Percentiles rank a stretch among this genome's conserved stretches.
Evolutionary conservation across 2,329 filamentous ascomycete genomes (phyloP).

Genomic region (Colletotrichum sp.): DNA sequence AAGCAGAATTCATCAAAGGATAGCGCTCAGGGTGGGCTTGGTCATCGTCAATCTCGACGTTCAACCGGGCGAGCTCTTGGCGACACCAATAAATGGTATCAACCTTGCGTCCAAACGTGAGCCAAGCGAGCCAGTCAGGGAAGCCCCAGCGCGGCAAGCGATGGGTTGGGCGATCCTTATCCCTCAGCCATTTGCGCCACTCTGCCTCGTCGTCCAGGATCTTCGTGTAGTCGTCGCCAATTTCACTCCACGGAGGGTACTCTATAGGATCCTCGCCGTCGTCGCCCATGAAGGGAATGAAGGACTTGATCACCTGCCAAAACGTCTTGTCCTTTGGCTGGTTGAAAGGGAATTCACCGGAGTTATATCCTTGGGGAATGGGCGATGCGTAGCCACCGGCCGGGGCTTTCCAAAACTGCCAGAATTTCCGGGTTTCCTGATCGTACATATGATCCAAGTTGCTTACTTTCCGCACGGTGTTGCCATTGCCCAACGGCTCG

Average conservation of each 20-base stretch:
- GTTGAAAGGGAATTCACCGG: conserved; percentile 45
- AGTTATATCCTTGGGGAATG: conserved; percentile 60
- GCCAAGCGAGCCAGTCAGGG: conserved; percentile 72
- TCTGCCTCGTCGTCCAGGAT: conserved; percentile 59
- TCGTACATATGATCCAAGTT: conserved; percentile 55
- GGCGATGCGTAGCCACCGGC: conserved; percentile 66
- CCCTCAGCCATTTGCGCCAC: conserved; percentile 85
- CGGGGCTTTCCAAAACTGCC: conserved; percentile 70
- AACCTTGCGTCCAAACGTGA: conserved; percentile 88
- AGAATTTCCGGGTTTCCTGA: conserved; percentile 55
- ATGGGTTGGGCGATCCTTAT: conserved; percentile 85
- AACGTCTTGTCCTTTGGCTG: conserved; percentile 48
- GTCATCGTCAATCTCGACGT: conserved; percentile 89
- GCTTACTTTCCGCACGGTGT: conserved; percentile 57
- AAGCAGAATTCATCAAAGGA: conserved; percentile 93
- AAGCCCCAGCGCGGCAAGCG: conserved; percentile 67
- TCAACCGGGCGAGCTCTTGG: conserved; percentile 83
- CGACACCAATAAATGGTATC: conserved; percentile 95
- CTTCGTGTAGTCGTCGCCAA: conserved; percentile 58
- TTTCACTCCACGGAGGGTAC: conserved; percentile 69
- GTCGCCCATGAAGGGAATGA: conserved; percentile 54
- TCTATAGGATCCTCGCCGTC: conserved; percentile 43
- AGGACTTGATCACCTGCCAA: conserved; percentile 54
- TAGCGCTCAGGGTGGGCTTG: conserved; percentile 86
- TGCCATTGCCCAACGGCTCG: conserved; percentile 41